These are phyloP conservation scores for Phylloporus scabripes DNA, from an alignment of 768 basidiomycete species.

Conservation along the genomic window DNA sequence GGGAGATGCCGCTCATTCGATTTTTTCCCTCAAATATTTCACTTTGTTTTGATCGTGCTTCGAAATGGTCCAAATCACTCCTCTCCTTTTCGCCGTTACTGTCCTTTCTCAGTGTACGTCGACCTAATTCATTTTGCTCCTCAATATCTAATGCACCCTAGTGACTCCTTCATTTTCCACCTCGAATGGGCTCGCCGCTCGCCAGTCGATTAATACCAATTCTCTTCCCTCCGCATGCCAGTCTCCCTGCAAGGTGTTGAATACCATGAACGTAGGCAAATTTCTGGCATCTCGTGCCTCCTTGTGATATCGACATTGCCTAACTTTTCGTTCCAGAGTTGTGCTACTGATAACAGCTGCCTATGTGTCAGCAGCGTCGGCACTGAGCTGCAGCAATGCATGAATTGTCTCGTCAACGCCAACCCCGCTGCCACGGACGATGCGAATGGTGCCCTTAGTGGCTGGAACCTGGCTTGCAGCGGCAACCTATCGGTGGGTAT, in stretches of 20 bases:
- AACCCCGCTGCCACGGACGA: neutral
- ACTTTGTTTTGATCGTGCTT: neutral
- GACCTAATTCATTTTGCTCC: neutral
- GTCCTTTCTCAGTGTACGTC: slow-evolving; percentile 12
- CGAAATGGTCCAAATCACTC: slow-evolving; percentile 20
- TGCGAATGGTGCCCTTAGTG: slow-evolving; percentile 8
- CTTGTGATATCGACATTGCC: neutral
- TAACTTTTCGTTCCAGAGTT: slow-evolving; percentile 6
- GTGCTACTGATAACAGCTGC: slow-evolving; percentile 3
- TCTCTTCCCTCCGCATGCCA: slow-evolving; percentile 18
- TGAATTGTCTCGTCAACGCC: slow-evolving; percentile 14
- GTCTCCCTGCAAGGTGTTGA: slow-evolving; percentile 16
- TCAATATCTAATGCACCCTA: neutral
- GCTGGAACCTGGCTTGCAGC: slow-evolving; percentile 17
- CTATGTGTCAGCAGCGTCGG: slow-evolving; percentile 11
- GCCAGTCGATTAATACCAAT: slow-evolving; percentile 12
- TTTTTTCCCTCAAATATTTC: neutral
- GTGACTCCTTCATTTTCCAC: neutral
- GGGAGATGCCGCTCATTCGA: neutral
- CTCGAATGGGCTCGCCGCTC: slow-evolving; percentile 13
- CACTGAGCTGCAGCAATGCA: slow-evolving; percentile 13
- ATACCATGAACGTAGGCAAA: slow-evolving; percentile 15
- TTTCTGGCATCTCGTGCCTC: neutral
- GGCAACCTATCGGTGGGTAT: slow-evolving; percentile 17
- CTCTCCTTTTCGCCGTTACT: slow-evolving; percentile 13